phyloP scores from a whole-genome alignment of 192 early-diverging fungal species.

The Coemansia sp. region DNA sequence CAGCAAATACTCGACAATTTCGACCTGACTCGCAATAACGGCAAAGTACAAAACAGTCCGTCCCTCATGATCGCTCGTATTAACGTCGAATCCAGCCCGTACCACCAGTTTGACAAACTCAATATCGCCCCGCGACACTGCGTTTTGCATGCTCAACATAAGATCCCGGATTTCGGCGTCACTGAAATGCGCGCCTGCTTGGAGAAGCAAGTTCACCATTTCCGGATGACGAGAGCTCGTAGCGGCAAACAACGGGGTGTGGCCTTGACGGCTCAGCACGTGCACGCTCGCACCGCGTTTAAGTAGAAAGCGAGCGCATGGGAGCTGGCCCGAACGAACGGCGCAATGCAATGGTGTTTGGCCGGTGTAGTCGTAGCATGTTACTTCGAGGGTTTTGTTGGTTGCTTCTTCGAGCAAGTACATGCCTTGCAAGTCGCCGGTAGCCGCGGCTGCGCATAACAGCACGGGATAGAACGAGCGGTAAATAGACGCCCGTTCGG shows the following conservation, averaged over 20 bases:
- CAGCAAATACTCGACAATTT: conserved; percentile 47
- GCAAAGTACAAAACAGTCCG: conserved; percentile 49
- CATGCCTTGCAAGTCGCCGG: conserved; percentile 81
- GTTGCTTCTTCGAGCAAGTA: conserved; percentile 60
- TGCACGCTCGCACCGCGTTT: conserved; percentile 88
- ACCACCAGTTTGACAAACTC: conserved; percentile 52
- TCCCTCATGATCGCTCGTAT: conserved; percentile 43
- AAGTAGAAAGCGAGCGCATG: conserved; percentile 74
- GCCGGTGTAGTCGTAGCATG: conserved; percentile 80
- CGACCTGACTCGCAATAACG: conserved; percentile 45
- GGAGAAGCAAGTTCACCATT: conserved; percentile 65
- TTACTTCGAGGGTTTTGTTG: conserved; percentile 59
- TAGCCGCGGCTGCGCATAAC: conserved; percentile 82
- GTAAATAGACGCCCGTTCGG: conserved; percentile 70
- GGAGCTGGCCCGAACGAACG: conserved; percentile 69
- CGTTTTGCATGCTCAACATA: conserved; percentile 53
- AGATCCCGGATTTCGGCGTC: conserved; percentile 78
- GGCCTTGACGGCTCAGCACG: conserved; percentile 81
- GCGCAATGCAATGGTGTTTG: conserved; percentile 88
- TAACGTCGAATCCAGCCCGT: conserved; percentile 44
- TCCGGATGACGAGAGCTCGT: conserved; percentile 61
- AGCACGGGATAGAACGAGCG: conserved; percentile 79
- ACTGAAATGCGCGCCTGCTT: conserved; percentile 88
- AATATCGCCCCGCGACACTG: conserved; percentile 47
- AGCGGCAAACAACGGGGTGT: conserved; percentile 88